phyloP scores from a whole-genome alignment of 306 rosid genomes.

The Medicago lupulina region DNA sequence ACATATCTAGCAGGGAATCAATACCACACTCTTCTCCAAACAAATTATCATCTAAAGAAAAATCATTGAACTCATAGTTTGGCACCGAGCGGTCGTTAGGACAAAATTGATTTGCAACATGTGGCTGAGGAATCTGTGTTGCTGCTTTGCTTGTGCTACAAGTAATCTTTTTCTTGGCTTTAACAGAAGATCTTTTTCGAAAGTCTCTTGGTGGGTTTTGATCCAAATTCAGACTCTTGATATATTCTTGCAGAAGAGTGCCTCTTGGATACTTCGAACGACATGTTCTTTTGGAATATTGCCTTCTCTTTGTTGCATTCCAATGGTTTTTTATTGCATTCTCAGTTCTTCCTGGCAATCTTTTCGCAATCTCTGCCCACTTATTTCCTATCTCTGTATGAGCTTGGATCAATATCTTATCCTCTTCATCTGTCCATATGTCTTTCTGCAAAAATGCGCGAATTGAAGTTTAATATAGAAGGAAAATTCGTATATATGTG shows the following conservation, averaged over 20 bases:
- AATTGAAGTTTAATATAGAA: conserved; percentile 1
- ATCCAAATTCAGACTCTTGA: conserved; percentile 79
- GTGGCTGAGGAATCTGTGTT: conserved; percentile 30
- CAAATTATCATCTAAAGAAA: conserved; percentile 65
- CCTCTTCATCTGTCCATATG: conserved; percentile 91
- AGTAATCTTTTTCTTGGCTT: conserved; percentile 19
- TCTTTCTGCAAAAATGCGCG: conserved; percentile 67
- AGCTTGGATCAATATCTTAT: conserved; percentile 69
- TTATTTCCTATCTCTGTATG: conserved; percentile 90
- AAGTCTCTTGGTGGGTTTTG: conserved; percentile 46
- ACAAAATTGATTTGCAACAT: conserved; percentile 28
- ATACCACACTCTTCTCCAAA: conserved; percentile 68
- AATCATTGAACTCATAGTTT: conserved; percentile 57
- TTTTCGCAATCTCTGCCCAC: conserved; percentile 97
- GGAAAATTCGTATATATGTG: not conserved
- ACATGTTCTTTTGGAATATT: conserved; percentile 82
- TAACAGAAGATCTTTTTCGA: conserved; percentile 45
- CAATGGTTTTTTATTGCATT: conserved; percentile 97
- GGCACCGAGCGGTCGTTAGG: conserved; percentile 50
- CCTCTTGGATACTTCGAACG: conserved; percentile 75
- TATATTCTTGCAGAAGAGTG: conserved; percentile 82
- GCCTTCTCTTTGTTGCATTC: conserved; percentile 97
- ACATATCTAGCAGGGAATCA: conserved; percentile 66
- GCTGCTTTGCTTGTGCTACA: conserved; percentile 31
- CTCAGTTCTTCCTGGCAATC: conserved; percentile 88